Conservation (phyloP, 78 protist species). For the Emiliania huxleyi region DNA sequence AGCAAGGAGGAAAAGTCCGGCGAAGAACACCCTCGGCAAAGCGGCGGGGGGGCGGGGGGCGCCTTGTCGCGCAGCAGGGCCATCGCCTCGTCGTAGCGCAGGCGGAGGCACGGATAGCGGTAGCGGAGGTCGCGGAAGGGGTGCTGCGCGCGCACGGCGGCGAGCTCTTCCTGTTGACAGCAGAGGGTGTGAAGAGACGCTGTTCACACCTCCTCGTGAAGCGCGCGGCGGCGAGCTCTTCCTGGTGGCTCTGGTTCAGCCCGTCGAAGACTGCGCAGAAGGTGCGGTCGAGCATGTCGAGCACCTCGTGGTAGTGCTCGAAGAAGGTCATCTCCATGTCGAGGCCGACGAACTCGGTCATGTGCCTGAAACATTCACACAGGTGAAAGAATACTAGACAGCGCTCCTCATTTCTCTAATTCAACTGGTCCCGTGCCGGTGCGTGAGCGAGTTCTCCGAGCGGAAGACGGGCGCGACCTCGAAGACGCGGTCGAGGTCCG, state of each 20-base stretch:
- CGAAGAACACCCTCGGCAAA: too few relatives aligned
- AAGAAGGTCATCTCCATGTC: conserved; percentile 97
- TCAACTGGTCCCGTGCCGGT: too few relatives aligned
- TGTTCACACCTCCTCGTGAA: too few relatives aligned
- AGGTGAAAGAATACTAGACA: too few relatives aligned
- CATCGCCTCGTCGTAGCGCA: conserved; percentile 43
- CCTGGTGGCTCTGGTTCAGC: conserved; percentile 56
- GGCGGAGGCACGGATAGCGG: neutral
- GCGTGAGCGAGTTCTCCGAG: conserved; percentile 95
- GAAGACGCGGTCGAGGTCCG: conserved; percentile 95
- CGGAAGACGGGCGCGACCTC: conserved; percentile 99
- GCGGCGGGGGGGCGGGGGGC: too few relatives aligned
- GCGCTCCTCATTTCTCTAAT: too few relatives aligned
- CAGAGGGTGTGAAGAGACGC: too few relatives aligned
- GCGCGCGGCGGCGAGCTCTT: conserved; percentile 52
- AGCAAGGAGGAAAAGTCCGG: too few relatives aligned
- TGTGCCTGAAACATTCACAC: too few relatives aligned
- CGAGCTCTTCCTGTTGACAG: conserved; percentile 58
- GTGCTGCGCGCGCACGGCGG: conserved; percentile 45
- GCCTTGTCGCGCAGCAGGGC: conserved; percentile 23
- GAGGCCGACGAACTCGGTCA: conserved; percentile 97
- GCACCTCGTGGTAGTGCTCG: conserved; percentile 90
- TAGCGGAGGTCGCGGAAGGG: neutral
- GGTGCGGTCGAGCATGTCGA: conserved; percentile 77
- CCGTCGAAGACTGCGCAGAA: conserved; percentile 82